phyloP scores from a whole-genome alignment of 768 basidiomycete species.

The Paxillus rubicundulus region DNA sequence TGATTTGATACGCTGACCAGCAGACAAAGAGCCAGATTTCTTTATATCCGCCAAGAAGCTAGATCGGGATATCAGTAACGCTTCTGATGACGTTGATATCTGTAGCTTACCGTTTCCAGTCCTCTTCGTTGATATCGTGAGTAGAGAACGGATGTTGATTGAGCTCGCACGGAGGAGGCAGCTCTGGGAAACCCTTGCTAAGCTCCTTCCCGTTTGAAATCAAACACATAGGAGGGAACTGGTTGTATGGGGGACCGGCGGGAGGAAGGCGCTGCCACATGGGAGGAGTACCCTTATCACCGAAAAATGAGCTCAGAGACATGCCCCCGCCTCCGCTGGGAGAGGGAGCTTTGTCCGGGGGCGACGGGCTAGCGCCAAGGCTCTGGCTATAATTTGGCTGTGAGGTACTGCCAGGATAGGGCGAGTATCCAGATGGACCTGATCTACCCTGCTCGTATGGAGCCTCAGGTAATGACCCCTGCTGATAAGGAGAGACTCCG shows the following conservation, averaged over 20 bases:
- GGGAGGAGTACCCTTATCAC: slow-evolving; percentile 22
- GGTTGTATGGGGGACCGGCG: slow-evolving; percentile 10
- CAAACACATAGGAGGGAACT: slow-evolving; percentile 31
- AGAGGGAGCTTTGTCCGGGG: slow-evolving; percentile 5
- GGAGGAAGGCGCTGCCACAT: slow-evolving; percentile 27
- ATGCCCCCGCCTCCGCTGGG: background rate
- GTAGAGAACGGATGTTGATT: slow-evolving; percentile 49
- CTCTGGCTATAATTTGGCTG: background rate
- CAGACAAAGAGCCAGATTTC: slow-evolving; percentile 32
- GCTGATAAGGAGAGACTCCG: background rate
- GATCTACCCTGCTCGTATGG: background rate
- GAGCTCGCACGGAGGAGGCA: slow-evolving; percentile 39
- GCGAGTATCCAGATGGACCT: background rate
- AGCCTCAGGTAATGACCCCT: background rate
- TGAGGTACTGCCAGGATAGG: background rate
- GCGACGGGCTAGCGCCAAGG: background rate
- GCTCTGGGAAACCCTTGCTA: slow-evolving; percentile 41
- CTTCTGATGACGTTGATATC: background rate
- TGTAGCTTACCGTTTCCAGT: slow-evolving; percentile 43
- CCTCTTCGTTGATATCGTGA: slow-evolving; percentile 48
- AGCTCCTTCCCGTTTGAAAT: slow-evolving; percentile 29
- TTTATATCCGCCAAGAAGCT: slow-evolving; percentile 44
- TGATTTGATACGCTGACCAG: slow-evolving; percentile 33
- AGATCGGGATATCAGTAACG: background rate
- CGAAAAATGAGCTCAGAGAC: slow-evolving; percentile 26